These are phyloP conservation scores for Cordia subcordata DNA, from an alignment of 257 asterid genomes.

Conservation along the genomic window DNA sequence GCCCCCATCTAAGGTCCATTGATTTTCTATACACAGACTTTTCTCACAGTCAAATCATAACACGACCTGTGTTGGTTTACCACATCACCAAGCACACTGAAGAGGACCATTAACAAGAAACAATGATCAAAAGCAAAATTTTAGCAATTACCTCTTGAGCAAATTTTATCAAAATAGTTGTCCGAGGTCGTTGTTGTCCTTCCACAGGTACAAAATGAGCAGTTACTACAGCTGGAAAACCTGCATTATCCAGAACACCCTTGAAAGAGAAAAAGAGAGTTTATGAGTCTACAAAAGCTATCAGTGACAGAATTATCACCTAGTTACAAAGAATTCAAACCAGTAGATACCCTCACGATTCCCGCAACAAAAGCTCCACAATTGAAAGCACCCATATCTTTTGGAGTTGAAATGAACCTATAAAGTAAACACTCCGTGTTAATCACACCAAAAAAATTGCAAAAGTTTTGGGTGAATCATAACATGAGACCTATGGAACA, in stretches of 20 bases:
- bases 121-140: background rate
- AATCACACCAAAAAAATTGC: constrained; percentile 12
- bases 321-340: constrained; percentile 7
- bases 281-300: constrained; percentile 14
- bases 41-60: constrained; percentile 5
- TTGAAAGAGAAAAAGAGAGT: constrained; percentile 26
- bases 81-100: constrained; percentile 4
- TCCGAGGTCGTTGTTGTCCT: constrained; percentile 89
- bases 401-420: constrained; percentile 92
- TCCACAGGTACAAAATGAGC: constrained; percentile 98
- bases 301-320: constrained; percentile 1
- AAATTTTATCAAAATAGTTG: constrained; percentile 93
- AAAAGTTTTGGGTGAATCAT: constrained; percentile 1
- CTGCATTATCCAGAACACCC: constrained; percentile 93
- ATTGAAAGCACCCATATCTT: constrained; percentile 96
- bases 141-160: constrained; percentile 71
- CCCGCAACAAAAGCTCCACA: constrained; percentile 99
- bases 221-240: constrained; percentile 90
- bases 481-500: background rate
- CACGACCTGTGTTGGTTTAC: constrained; percentile 4
- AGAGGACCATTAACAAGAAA: background rate
- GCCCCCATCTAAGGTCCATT: too few relatives aligned
- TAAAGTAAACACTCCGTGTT: constrained; percentile 11
- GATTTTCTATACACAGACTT: background rate
- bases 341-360: constrained; percentile 64